Conservation (phyloP, 2,329 filamentous ascomycete species). For the Blastomyces gilchristii region DNA sequence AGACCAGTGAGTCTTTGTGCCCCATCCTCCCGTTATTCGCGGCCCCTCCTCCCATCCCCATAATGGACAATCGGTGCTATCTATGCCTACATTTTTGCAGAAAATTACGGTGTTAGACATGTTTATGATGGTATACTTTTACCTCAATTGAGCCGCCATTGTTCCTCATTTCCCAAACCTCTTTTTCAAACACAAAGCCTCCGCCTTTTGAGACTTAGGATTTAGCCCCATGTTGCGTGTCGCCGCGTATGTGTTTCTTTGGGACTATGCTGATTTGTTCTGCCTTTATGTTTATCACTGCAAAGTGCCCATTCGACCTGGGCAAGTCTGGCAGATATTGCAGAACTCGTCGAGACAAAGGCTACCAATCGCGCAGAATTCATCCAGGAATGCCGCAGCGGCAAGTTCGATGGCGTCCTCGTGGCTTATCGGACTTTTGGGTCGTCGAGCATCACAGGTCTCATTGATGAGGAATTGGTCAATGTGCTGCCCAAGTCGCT, state of each 20-base stretch:
- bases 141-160: not conserved
- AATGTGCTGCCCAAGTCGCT: slow-evolving; percentile 34
- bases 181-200: no score
- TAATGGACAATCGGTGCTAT: not conserved
- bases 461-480: slow-evolving; percentile 61
- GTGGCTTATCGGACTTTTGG: slow-evolving; percentile 62
- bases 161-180: not conserved
- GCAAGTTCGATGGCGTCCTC: slow-evolving; percentile 54
- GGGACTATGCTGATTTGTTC: not conserved
- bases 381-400: slow-evolving; percentile 55
- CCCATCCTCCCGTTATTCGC: not conserved
- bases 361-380: slow-evolving; percentile 57
- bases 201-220: not conserved
- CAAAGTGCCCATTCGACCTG: slow-evolving; percentile 14
- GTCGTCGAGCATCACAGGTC: slow-evolving; percentile 55
- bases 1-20: slow-evolving; percentile 46
- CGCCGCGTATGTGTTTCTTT: not conserved
- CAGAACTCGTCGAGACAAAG: slow-evolving; percentile 54
- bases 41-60: not conserved
- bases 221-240: not conserved
- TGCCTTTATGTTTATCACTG: no score
- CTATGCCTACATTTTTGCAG: not conserved
- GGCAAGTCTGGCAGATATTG: slow-evolving; percentile 35
- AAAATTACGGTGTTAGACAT: not conserved
- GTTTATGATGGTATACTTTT: not conserved